phyloP scores from a whole-genome alignment of 345 rosid species.

The Gynandropsis gynandra region DNA sequence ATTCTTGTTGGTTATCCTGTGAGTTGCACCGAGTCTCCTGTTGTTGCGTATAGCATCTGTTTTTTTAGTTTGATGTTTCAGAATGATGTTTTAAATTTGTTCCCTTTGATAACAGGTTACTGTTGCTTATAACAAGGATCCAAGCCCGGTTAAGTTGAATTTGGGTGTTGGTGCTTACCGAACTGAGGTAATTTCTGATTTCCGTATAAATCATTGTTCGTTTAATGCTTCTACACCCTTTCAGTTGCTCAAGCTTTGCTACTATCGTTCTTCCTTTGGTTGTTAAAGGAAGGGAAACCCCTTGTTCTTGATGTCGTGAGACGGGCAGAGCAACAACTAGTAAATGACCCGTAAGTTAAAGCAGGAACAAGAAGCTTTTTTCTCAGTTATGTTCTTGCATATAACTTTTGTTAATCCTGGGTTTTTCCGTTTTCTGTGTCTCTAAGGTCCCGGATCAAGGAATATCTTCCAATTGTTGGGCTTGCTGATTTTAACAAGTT shows the following conservation, averaged over 20 bases:
- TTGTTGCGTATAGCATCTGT: neutral
- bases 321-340: constrained; percentile 70
- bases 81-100: constrained; percentile 10
- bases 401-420: constrained; percentile 6
- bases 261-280: constrained; percentile 9
- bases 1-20: neutral
- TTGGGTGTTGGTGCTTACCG: constrained; percentile 97
- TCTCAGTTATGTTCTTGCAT: neutral
- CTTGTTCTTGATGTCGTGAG: constrained; percentile 74
- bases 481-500: constrained; percentile 80
- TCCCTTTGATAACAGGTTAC: constrained; percentile 51
- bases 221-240: constrained; percentile 6
- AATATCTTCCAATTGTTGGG: constrained; percentile 89
- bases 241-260: constrained; percentile 4
- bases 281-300: constrained; percentile 88
- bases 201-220: constrained; percentile 1
- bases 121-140: constrained; percentile 87
- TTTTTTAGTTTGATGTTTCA: neutral
- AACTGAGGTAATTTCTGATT: constrained; percentile 55
- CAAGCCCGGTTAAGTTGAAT: constrained; percentile 77
- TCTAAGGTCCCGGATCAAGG: constrained; percentile 73
- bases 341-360: constrained; percentile 55
- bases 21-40: neutral
- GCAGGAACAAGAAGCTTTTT: neutral
- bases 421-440: neutral